Evolutionary conservation across 2,329 filamentous ascomycete species (phyloP).

Genomic region (Pseudogymnoascus sp.): DNA sequence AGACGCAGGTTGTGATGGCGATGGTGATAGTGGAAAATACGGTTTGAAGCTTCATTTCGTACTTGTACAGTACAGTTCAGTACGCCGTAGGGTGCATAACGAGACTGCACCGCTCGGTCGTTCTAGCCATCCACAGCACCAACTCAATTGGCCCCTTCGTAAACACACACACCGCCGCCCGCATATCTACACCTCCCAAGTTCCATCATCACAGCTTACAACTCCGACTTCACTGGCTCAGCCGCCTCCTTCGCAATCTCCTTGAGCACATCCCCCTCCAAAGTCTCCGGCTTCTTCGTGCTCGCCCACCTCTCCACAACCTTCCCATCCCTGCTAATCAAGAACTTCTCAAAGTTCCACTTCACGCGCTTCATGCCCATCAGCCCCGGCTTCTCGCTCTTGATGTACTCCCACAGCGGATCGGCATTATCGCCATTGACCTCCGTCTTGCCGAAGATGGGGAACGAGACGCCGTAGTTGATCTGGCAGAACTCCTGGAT

Average conservation of each 20-base stretch:
- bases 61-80: not conserved
- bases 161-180: not conserved
- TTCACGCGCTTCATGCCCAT: constrained; percentile 86
- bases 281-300: constrained; percentile 72
- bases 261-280: constrained; percentile 68
- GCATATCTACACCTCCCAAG: not conserved
- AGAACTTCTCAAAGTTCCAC: constrained; percentile 99
- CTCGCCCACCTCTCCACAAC: constrained; percentile 83
- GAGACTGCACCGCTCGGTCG: not conserved
- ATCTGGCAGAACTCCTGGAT: constrained; percentile 81
- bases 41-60: not conserved
- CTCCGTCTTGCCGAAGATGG: constrained; percentile 83
- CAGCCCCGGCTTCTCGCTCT: constrained; percentile 67
- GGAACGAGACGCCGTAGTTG: constrained; percentile 92
- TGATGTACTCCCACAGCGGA: constrained; percentile 72
- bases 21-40: not conserved
- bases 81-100: not conserved
- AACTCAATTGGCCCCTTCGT: not conserved
- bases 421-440: constrained; percentile 81
- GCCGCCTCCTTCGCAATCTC: constrained; percentile 46
- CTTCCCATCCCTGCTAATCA: constrained; percentile 76
- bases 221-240: constrained; percentile 5
- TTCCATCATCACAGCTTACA: not conserved
- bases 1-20: not conserved
- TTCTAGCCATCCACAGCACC: not conserved